These are phyloP conservation scores for Buxus sempervirens DNA, from an alignment of 164 flowering plant genomes.

Conservation along the genomic window DNA sequence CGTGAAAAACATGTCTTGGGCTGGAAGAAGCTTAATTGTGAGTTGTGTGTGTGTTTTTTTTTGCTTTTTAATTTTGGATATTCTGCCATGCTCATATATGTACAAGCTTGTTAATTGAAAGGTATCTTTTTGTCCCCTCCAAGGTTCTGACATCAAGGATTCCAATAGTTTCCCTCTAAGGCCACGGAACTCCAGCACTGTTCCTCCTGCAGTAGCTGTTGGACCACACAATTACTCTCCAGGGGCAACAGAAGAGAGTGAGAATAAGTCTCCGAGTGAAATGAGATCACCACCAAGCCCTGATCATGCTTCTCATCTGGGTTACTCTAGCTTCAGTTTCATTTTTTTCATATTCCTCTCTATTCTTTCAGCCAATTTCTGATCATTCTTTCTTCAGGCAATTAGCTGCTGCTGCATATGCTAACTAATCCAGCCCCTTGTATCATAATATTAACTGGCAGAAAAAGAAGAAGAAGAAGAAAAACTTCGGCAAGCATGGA, in stretches of 20 bases:
- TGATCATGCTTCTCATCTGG: not conserved
- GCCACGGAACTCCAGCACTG: constrained; percentile 16
- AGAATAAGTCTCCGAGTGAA: constrained; percentile 20
- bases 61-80: not conserved
- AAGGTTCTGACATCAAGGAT: constrained; percentile 43
- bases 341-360: constrained; percentile 8
- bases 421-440: constrained; percentile 3
- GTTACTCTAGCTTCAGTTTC: not conserved
- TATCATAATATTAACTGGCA: not conserved
- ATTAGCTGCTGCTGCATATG: not conserved
- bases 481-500: too few species aligned
- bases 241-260: constrained; percentile 11
- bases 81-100: not conserved
- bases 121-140: not conserved
- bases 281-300: constrained; percentile 11
- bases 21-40: constrained; percentile 60
- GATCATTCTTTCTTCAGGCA: constrained; percentile 7
- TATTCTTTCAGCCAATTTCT: constrained; percentile 8
- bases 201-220: constrained; percentile 40
- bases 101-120: not conserved
- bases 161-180: constrained; percentile 8
- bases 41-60: constrained; percentile 34
- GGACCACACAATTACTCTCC: constrained; percentile 25
- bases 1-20: constrained; percentile 51
- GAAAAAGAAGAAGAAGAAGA: too few species aligned